Base-by-base conservation (phyloP, 257 asterid species). In the Plectranthus barbatus region DNA sequence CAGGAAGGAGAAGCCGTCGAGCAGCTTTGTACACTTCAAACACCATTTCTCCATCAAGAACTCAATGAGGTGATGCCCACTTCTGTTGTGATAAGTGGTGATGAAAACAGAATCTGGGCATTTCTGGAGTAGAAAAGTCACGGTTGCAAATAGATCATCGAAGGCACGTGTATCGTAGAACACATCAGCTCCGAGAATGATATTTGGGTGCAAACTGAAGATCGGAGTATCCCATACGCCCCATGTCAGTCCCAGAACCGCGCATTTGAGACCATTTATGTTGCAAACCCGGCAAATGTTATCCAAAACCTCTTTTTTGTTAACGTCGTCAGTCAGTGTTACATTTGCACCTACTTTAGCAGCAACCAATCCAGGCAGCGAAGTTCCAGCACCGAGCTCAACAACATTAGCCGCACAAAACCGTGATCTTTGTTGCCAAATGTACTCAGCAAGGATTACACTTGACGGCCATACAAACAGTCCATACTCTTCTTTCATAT, bases 141-240 rank as follows among this genome's bases (percentile, higher is more conserved):
- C 15, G 47, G 69, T 36, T 54, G 60, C 88, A 83, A n/a, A n/a
- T n/a, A n/a, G n/a, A n/a, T n/a, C n/a, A n/a, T n/a, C n/a, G n/a
- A n/a, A n/a, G n/a, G n/a, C n/a, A n/a, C n/a, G n/a, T n/a, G n/a
- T n/a, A n/a, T n/a, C n/a, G n/a, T n/a, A n/a, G n/a, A n/a, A n/a
- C n/a, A n/a, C n/a, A n/a, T n/a, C n/a, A n/a, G n/a, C n/a, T n/a
- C n/a, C n/a, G n/a, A n/a, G n/a, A n/a, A n/a, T n/a, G n/a, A n/a
- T n/a, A n/a, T n/a, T n/a, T n/a, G n/a, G n/a, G n/a, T n/a, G n/a
- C n/a, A n/a, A n/a, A n/a, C n/a, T n/a, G n/a, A n/a, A n/a, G n/a
- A n/a, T n/a, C n/a, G n/a, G n/a, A n/a, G n/a, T n/a, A 34, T 89
- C 95, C 77, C 89, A 95, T 57, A 97, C 97, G 73, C 97, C 98